Percentiles rank a stretch among this genome's conserved stretches.
Evolutionary conservation across 2,329 filamentous ascomycete species (phyloP).

Genomic region (Paraphaeosphaeria minitans): DNA sequence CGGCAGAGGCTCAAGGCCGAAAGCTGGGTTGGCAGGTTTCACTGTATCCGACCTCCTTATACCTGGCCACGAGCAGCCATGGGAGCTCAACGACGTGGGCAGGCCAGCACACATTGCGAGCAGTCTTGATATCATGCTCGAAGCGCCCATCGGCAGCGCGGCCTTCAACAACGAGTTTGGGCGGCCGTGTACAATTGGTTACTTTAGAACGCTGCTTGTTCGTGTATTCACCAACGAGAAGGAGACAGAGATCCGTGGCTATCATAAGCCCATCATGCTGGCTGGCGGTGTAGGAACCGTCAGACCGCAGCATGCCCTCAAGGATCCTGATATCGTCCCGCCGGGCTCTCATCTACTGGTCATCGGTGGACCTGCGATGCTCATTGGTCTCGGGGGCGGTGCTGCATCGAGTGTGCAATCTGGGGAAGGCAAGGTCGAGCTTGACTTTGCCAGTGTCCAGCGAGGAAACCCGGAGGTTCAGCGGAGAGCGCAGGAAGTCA

Average conservation of each 20-base stretch:
- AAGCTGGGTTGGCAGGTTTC: conserved; percentile 89
- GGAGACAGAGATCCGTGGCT: conserved; percentile 77
- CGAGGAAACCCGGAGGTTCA: conserved; percentile 97
- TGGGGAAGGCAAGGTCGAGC: conserved; percentile 84
- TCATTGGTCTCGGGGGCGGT: conserved; percentile 94
- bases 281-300: conserved; percentile 94
- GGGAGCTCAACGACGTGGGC: conserved; percentile 84
- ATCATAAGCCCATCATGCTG: conserved; percentile 99
- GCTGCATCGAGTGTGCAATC: conserved; percentile 91
- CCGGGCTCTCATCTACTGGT: conserved; percentile 91
- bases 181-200: conserved; percentile 83
- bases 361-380: conserved; percentile 93
- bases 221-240: conserved; percentile 66
- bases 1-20: conserved; percentile 87
- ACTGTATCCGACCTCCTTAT: conserved; percentile 95
- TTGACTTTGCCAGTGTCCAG: conserved; percentile 97
- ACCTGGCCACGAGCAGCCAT: conserved; percentile 79
- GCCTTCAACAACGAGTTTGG: conserved; percentile 99
- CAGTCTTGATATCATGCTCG: conserved; percentile 95
- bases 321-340: conserved; percentile 77
- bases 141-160: conserved; percentile 92
- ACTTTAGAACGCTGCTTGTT: conserved; percentile 87
- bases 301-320: conserved; percentile 86
- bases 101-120: conserved; percentile 91
- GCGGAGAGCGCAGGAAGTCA: conserved; percentile 94